These are phyloP conservation scores for Arthrobotrys megalospora DNA, from an alignment of 2,329 filamentous ascomycete genomes.

Conservation along the genomic window DNA sequence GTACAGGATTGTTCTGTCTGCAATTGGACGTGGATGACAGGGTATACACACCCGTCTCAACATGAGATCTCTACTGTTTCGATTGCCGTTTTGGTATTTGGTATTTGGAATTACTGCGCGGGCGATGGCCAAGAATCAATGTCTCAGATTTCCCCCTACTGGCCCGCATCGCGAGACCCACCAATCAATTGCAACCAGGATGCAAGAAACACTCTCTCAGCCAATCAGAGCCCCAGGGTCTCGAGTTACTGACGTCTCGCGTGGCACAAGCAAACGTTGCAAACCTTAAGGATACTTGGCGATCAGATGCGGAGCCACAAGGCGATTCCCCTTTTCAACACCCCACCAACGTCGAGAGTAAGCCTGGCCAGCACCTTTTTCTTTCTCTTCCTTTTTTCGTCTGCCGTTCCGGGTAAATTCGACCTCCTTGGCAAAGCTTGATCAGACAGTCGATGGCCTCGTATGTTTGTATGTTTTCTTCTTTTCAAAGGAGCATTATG, in stretches of 20 bases:
- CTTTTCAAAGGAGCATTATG: constrained; percentile 15
- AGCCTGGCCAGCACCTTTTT: background rate
- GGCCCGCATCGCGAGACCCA: background rate
- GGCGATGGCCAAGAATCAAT: constrained; percentile 4
- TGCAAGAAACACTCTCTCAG: no score
- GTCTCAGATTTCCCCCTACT: constrained; percentile 24
- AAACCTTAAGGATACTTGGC: no score
- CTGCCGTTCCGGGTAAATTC: background rate
- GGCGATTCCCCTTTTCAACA: no score
- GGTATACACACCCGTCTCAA: constrained; percentile 25
- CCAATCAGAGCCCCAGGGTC: no score
- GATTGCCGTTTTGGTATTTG: constrained; percentile 28
- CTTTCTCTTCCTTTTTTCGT: constrained; percentile 2
- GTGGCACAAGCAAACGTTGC: no score
- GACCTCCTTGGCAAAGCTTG: constrained; percentile 42
- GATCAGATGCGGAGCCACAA: no score
- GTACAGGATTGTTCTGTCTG: no score
- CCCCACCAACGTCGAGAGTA: no score
- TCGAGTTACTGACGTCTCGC: no score
- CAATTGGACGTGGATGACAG: no score
- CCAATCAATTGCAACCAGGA: background rate
- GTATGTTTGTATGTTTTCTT: constrained; percentile 10
- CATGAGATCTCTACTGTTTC: constrained; percentile 37
- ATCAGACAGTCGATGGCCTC: constrained; percentile 17
- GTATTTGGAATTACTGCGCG: constrained; percentile 29